phyloP scores from a whole-genome alignment of 1,139 yeast species.

The Yamadazyma buinensis region DNA sequence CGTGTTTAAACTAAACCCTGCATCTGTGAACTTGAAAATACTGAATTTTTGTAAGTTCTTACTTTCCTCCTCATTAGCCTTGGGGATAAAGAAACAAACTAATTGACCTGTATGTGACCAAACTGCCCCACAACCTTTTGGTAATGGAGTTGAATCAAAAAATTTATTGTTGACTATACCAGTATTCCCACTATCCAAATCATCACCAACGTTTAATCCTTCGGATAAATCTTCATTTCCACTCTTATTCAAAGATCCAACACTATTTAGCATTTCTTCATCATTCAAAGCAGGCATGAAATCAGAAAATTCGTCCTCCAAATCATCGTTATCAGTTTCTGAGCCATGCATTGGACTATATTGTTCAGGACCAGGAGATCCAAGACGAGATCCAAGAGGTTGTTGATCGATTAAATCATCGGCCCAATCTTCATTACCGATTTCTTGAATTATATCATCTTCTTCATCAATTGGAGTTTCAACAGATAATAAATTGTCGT shows the following conservation, averaged over 20 bases:
- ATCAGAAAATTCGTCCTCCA: conserved; percentile 30
- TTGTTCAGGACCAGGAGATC: not conserved
- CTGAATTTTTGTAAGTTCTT: conserved; percentile 30
- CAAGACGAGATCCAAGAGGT: conserved; percentile 15
- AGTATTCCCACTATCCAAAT: conserved; percentile 9
- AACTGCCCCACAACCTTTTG: conserved; percentile 89
- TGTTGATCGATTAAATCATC: conserved; percentile 42
- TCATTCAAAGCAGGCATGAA: conserved; percentile 29
- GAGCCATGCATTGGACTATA: conserved; percentile 1
- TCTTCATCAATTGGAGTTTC: conserved; percentile 20
- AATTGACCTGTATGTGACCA: conserved; percentile 81
- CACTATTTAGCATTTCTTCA: conserved; percentile 20
- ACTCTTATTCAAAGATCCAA: conserved; percentile 14
- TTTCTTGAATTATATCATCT: conserved; percentile 22
- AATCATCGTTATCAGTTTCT: conserved; percentile 23
- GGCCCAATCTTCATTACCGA: conserved; percentile 45
- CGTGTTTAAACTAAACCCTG: conserved; percentile 28
- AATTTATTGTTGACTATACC: conserved; percentile 10
- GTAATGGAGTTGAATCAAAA: conserved; percentile 83
- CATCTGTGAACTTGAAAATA: conserved; percentile 38
- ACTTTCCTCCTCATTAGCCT: conserved; percentile 31
- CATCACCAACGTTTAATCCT: conserved; percentile 10
- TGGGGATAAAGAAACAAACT: conserved; percentile 78
- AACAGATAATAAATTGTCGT: conserved; percentile 28
- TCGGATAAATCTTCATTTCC: conserved; percentile 14